Evolutionary conservation across 306 rosid genomes (phyloP).

Genomic region (Trifolium pratense): DNA sequence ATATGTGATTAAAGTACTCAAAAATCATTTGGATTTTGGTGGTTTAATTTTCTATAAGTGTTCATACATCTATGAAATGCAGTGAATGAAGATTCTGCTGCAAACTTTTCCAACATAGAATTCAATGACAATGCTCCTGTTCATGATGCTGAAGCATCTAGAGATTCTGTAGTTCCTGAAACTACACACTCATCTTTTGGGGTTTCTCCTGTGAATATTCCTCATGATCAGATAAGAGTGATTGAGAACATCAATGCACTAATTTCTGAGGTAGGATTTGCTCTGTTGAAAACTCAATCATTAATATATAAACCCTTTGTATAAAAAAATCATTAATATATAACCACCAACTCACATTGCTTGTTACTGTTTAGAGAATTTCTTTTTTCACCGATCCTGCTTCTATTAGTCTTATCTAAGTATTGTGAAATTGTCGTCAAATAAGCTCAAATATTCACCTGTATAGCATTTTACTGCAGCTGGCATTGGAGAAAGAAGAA

Average conservation of each 20-base stretch:
- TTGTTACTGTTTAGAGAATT: slow-evolving; percentile 30
- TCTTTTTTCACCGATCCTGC: slow-evolving; percentile 24
- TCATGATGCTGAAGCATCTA: slow-evolving; percentile 49
- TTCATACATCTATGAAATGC: slow-evolving; percentile 47
- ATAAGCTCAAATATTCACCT: slow-evolving; percentile 18
- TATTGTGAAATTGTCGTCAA: slow-evolving; percentile 30
- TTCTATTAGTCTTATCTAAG: slow-evolving; percentile 24
- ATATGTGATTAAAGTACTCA: slow-evolving; percentile 17
- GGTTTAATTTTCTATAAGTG: slow-evolving; percentile 3
- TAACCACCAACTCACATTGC: neutral
- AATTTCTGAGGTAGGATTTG: slow-evolving; percentile 78
- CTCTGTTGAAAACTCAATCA: slow-evolving; percentile 18
- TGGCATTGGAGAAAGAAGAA: slow-evolving; percentile 91
- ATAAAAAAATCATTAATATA: neutral
- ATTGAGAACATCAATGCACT: slow-evolving; percentile 82
- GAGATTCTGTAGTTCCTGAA: slow-evolving; percentile 46
- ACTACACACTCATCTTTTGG: slow-evolving; percentile 55
- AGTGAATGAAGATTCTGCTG: slow-evolving; percentile 53
- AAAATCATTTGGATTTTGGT: neutral
- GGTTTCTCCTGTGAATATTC: slow-evolving; percentile 62
- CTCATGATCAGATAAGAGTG: slow-evolving; percentile 76
- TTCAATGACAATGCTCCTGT: slow-evolving; percentile 47
- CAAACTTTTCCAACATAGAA: slow-evolving; percentile 50
- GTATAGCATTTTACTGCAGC: slow-evolving; percentile 57
- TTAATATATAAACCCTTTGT: neutral